A percentile compares a stretch with the other conserved stretches of the same genome.
phyloP scores from a whole-genome alignment of 768 basidiomycete genomes.

The Trametes cinnabarina region DNA sequence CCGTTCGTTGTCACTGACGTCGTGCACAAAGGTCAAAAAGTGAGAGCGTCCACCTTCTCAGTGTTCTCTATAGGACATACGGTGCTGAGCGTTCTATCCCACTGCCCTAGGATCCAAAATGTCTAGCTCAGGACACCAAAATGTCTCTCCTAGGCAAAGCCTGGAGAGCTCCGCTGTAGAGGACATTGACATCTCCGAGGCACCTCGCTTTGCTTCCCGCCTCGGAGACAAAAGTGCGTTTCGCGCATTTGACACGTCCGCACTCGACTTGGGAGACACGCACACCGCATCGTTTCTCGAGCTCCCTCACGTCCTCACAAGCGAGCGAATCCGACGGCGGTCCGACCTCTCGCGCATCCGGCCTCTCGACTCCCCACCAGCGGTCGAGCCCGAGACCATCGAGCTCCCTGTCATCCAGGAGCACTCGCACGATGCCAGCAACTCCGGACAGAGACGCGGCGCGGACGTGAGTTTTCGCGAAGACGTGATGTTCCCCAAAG shows the following conservation, averaged over 20 bases:
- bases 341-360: slow-evolving; percentile 18
- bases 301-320: slow-evolving; percentile 14
- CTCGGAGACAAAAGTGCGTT: background rate
- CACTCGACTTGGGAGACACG: slow-evolving; percentile 11
- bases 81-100: no score
- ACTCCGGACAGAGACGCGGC: background rate
- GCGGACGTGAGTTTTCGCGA: slow-evolving; percentile 3
- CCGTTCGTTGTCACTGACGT: no score
- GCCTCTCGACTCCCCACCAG: slow-evolving; percentile 7
- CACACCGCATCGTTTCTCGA: slow-evolving; percentile 20
- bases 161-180: background rate
- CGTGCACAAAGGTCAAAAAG: no score
- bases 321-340: slow-evolving; percentile 21
- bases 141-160: background rate
- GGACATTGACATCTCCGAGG: slow-evolving; percentile 1
- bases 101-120: no score
- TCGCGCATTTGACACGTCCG: slow-evolving; percentile 2
- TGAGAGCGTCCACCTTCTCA: no score
- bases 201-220: background rate
- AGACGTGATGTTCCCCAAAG: background rate
- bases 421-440: background rate
- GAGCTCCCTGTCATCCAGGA: slow-evolving; percentile 22
- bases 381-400: slow-evolving; percentile 16
- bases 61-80: no score
- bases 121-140: background rate